Percentiles rank a stretch among this genome's conserved stretches.
These are phyloP conservation scores for Rubia peregrina DNA, from an alignment of 305 asterid species.

Conservation along the genomic window DNA sequence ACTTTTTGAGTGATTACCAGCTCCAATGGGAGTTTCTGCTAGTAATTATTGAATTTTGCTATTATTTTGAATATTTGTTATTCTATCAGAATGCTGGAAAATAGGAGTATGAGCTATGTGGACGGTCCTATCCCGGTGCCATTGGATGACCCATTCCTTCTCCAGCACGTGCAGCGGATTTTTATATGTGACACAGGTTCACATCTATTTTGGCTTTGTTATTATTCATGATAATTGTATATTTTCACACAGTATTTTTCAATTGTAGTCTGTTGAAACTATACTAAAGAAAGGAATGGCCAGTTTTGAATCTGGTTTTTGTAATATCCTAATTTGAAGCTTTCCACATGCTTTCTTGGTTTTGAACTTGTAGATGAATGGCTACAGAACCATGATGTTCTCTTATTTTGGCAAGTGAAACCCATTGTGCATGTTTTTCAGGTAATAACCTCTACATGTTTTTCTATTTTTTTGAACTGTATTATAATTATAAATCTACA, in stretches of 20 bases:
- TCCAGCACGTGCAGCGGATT: slow-evolving; percentile 66
- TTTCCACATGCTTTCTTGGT: slow-evolving; percentile 2
- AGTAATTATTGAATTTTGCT: background rate
- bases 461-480: background rate
- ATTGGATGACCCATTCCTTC: slow-evolving; percentile 58
- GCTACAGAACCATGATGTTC: slow-evolving; percentile 66
- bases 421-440: slow-evolving; percentile 84
- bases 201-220: background rate
- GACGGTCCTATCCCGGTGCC: slow-evolving; percentile 81
- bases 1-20: background rate
- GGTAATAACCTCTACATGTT: slow-evolving; percentile 36
- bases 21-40: slow-evolving; percentile 1
- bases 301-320: background rate
- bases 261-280: background rate
- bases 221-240: background rate
- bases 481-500: too few species aligned
- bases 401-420: slow-evolving; percentile 95
- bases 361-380: slow-evolving; percentile 52
- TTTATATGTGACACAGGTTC: slow-evolving; percentile 81
- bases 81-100: slow-evolving; percentile 70
- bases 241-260: background rate
- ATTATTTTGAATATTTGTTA: slow-evolving; percentile 2
- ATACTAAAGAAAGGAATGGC: background rate
- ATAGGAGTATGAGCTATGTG: slow-evolving; percentile 81
- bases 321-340: background rate